phyloP scores from a whole-genome alignment of 2,329 filamentous ascomycete genomes.

The Teratosphaeria epicoccoides region DNA sequence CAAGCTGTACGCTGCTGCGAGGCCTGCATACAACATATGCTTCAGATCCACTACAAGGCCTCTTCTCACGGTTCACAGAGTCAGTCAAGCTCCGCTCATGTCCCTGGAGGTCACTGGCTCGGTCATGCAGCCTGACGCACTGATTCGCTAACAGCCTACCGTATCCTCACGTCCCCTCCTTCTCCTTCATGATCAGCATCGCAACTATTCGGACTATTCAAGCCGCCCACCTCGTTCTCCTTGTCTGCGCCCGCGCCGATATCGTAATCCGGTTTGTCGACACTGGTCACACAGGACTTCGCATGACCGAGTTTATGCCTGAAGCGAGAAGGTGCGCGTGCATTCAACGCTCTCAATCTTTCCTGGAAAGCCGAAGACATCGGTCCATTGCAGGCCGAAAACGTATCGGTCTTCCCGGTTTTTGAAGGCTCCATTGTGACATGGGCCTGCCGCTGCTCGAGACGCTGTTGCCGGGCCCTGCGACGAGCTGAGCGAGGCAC shows the following conservation, averaged over 20 bases:
- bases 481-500: conserved; percentile 6
- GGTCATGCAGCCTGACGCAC: too few species aligned
- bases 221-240: background rate
- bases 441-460: background rate
- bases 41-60: too few species aligned
- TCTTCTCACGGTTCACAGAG: too few species aligned
- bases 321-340: background rate
- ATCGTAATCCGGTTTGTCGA: background rate
- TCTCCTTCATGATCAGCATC: background rate
- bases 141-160: too few species aligned
- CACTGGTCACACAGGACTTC: background rate
- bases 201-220: background rate
- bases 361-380: background rate
- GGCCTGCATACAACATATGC: too few species aligned
- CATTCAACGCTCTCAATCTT: background rate
- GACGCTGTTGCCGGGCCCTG: background rate
- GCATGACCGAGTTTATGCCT: background rate
- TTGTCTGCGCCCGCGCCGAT: background rate
- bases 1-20: too few species aligned
- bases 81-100: too few species aligned
- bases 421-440: background rate
- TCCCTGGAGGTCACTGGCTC: too few species aligned
- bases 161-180: background rate
- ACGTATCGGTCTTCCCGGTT: background rate
- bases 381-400: background rate